Conservation (phyloP, 1,284 basidiomycete genomes). For the Sanghuangporus baumii region DNA sequence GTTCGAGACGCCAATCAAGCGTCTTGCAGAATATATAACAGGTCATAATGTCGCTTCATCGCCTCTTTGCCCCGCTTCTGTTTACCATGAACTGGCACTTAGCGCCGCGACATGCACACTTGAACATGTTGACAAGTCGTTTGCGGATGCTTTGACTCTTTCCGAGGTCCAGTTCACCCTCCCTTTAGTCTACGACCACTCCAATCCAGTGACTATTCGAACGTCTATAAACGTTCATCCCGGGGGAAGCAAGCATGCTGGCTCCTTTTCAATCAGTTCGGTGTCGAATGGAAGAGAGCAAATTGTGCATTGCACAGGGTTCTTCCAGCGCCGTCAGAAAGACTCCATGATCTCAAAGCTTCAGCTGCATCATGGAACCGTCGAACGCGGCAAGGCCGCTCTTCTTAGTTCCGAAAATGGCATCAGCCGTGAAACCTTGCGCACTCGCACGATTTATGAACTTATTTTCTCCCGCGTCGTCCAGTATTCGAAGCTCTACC, state of each 20-base stretch:
- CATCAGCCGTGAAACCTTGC: conserved; percentile 40
- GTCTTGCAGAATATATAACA: conserved; percentile 40
- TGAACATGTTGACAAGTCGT: conserved; percentile 25
- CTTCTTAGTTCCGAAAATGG: conserved; percentile 26
- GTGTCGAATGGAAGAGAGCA: conserved; percentile 29
- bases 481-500: conserved; percentile 54
- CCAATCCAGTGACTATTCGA: conserved; percentile 30
- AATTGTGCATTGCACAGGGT: conserved; percentile 43
- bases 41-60: conserved; percentile 56
- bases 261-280: conserved; percentile 44
- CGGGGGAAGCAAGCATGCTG: conserved; percentile 27
- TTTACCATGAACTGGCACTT: conserved; percentile 55
- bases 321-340: conserved; percentile 33
- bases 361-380: conserved; percentile 28
- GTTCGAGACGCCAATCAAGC: conserved; percentile 47
- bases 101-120: conserved; percentile 32
- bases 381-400: conserved; percentile 31
- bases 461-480: conserved; percentile 65
- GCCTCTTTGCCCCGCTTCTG: conserved; percentile 62
- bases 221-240: conserved; percentile 35
- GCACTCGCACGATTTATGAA: conserved; percentile 53
- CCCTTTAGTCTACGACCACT: conserved; percentile 45
- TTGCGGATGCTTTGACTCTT: conserved; percentile 30
- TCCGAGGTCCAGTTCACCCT: conserved; percentile 43
- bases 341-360: conserved; percentile 35